Evolutionary conservation across 176 grass and related monocot genomes (phyloP).

Genomic region (Avena eriantha): DNA sequence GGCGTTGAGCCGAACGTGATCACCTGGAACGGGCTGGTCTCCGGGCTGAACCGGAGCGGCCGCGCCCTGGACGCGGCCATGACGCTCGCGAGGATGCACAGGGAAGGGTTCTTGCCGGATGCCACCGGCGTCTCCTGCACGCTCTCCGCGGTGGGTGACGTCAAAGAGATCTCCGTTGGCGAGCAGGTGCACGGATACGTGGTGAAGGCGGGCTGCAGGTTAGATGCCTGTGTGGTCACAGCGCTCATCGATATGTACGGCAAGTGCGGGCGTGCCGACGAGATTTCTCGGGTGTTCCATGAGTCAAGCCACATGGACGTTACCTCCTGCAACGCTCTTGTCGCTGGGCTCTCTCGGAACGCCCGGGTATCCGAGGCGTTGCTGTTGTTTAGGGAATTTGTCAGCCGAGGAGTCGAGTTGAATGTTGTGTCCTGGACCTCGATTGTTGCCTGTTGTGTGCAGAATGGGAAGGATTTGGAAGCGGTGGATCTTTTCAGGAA

Average conservation of each 20-base stretch:
- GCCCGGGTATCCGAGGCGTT: constrained; percentile 50
- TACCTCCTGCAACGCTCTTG: constrained; percentile 63
- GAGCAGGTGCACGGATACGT: constrained; percentile 61
- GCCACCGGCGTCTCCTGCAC: constrained; percentile 49
- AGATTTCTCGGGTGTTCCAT: constrained; percentile 58
- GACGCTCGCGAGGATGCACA: constrained; percentile 55
- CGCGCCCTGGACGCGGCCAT: constrained; percentile 35
- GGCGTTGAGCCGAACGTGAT: constrained; percentile 58
- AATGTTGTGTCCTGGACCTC: constrained; percentile 86
- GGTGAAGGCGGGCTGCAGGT: constrained; percentile 50
- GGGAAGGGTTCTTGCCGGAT: constrained; percentile 53
- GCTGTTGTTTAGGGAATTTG: constrained; percentile 54
- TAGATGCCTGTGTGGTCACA: constrained; percentile 48
- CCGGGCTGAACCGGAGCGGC: constrained; percentile 64
- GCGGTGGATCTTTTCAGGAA: constrained; percentile 70
- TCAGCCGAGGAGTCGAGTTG: constrained; percentile 43
- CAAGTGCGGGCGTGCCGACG: constrained; percentile 47
- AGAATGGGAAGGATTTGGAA: constrained; percentile 70
- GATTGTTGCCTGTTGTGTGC: constrained; percentile 69
- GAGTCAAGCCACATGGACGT: constrained; percentile 51
- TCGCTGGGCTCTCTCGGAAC: constrained; percentile 69
- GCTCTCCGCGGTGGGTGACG: constrained; percentile 53
- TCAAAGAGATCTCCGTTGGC: constrained; percentile 31
- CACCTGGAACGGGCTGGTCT: constrained; percentile 74
- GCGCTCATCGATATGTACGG: constrained; percentile 69